A percentile compares a stretch with the other conserved stretches of the same genome.
Evolutionary conservation across 768 basidiomycete genomes (phyloP).

Genomic region (Pluteus cervinus): DNA sequence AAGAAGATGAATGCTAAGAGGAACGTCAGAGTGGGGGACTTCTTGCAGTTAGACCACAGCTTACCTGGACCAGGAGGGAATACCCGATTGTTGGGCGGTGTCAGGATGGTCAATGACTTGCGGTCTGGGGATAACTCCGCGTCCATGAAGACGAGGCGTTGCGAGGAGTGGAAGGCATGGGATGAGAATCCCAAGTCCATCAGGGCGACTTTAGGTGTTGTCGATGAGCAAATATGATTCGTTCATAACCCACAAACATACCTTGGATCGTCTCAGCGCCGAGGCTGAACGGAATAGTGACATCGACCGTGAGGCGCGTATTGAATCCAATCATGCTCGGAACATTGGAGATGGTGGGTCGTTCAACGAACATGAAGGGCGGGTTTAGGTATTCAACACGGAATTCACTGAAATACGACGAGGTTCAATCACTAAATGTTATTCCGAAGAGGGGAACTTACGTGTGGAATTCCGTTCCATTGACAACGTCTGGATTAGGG

Average conservation of each 20-base stretch:
- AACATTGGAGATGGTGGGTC: constrained; percentile 24
- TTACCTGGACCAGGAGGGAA: constrained; percentile 32
- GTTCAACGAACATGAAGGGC: constrained; percentile 24
- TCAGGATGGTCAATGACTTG: constrained; percentile 23
- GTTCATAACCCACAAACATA: constrained; percentile 7
- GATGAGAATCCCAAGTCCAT: constrained; percentile 33
- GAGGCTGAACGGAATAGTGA: constrained; percentile 21
- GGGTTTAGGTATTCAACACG: constrained; percentile 26
- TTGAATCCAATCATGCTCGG: constrained; percentile 28
- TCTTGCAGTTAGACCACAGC: too few relatives aligned
- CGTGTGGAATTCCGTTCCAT: constrained; percentile 21
- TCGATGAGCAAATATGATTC: background rate
- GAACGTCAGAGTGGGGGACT: too few relatives aligned
- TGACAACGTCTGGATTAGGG: constrained; percentile 29
- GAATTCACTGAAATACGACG: constrained; percentile 25
- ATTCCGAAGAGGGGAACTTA: too few relatives aligned
- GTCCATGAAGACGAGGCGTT: constrained; percentile 27
- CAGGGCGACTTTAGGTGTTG: constrained; percentile 18
- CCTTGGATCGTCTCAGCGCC: constrained; percentile 21
- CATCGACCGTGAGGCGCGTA: constrained; percentile 21
- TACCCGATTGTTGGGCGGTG: constrained; percentile 24
- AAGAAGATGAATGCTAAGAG: constrained; percentile 24
- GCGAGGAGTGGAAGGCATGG: constrained; percentile 31
- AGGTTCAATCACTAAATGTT: too few relatives aligned
- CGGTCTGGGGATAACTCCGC: constrained; percentile 22